Evolutionary conservation across 78 protist genomes (phyloP), one percentile per base, ranked within the genome.

Genomic region (Paulinella micropora): DNA sequence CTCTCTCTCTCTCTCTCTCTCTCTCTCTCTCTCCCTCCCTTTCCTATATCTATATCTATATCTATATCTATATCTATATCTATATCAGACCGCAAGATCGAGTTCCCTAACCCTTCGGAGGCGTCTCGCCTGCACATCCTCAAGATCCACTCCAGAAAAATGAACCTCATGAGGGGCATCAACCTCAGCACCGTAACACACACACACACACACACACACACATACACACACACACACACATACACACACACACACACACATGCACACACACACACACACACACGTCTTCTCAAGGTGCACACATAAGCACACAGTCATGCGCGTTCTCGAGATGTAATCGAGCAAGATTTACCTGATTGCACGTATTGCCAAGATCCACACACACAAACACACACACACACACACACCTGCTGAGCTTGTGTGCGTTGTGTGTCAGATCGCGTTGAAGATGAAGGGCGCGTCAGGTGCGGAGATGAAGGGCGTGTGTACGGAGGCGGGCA

Each of bases 61-160:
- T n/a, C n/a, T n/a, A n/a, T n/a, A n/a, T n/a, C n/a, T n/a, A n/a
- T n/a, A n/a, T n/a, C n/a, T n/a, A n/a, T n/a, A n/a, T n/a, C n/a
- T n/a, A n/a, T n/a, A n/a, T n/a, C n/a, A n/a, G n/a, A n/a, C n/a
- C 89, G 99, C 39, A 99, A 99, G 93, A 98, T 98, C 89, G 99
- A 98, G 90, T 96, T 97, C 94, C 99, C 99, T 6, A 92, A 95
- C 67, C 98, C 98, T 15, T 34, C 37, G 34, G 95, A 93, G 37
- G 89, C 37, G 29, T 3, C 84, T 2, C 96, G 99, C 26, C 84
- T 94, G 31, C 98, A 99, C 86, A 98, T 99, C 85, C 95, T 99
- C 64, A 92, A 90, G 87, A 99, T 99, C 93, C 99, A 99, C 94
- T 94, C 97, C 34, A 91, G 99, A 39, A 92, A 92, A 86, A 99